Conservation (phyloP, 2,329 filamentous ascomycete genomes). For the Nothophaeocryptopus gaeumannii region DNA sequence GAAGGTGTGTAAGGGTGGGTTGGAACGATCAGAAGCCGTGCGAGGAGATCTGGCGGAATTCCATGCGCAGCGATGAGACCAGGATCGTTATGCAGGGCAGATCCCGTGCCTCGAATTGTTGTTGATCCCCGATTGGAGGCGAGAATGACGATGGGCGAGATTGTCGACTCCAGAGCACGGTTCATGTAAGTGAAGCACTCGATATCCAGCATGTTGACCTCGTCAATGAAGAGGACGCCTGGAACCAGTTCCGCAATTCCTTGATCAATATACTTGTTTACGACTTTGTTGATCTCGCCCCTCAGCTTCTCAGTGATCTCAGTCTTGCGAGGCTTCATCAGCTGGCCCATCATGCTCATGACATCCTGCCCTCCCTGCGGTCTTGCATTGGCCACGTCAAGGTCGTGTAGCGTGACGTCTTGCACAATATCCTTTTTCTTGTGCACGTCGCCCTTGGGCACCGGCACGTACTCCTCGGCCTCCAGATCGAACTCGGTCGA, state of each 20-base stretch:
- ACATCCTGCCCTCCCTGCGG: conserved; percentile 98
- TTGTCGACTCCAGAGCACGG: conserved; percentile 89
- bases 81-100: conserved; percentile 56
- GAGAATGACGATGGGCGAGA: conserved; percentile 94
- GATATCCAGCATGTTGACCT: conserved; percentile 99
- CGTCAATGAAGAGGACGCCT: conserved; percentile 96
- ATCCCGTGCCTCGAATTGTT: conserved; percentile 73
- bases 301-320: conserved; percentile 98
- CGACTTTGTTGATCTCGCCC: conserved; percentile 96
- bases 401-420: conserved; percentile 93
- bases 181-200: conserved; percentile 99
- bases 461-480: conserved; percentile 97
- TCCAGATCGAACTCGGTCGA: conserved; percentile 98
- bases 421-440: conserved; percentile 99
- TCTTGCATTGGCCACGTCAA: conserved; percentile 91
- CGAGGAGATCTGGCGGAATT: conserved; percentile 88
- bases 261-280: conserved; percentile 98
- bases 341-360: conserved; percentile 99
- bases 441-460: conserved; percentile 97
- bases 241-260: conserved; percentile 97
- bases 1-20: conserved; percentile 83
- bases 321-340: conserved; percentile 99
- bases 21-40: conserved; percentile 91
- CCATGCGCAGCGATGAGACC: conserved; percentile 79
- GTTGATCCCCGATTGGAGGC: conserved; percentile 95